Conservation (phyloP, 305 asterid genomes). For the Fraxinus angustifolia region DNA sequence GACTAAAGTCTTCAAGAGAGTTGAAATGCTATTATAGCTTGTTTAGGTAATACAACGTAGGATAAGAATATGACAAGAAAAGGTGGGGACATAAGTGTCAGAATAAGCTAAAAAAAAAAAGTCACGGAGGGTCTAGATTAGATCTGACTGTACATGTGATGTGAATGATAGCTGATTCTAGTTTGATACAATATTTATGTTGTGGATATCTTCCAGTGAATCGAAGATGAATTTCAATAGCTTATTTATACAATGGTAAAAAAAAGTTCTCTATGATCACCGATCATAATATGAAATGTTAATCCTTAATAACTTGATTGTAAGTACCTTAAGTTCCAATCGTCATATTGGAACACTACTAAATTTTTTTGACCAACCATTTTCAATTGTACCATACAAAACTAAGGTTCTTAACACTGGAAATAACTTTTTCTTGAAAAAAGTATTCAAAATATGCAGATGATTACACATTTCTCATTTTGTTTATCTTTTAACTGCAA, state of each 20-base stretch:
- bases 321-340: neutral
- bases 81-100: neutral
- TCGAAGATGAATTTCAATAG: neutral
- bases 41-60: neutral
- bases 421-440: neutral
- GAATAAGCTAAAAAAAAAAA: neutral
- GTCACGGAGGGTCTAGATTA: too few relatives aligned
- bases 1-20: neutral
- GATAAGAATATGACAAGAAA: neutral
- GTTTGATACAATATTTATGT: too few relatives aligned
- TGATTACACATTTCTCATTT: neutral
- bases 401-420: neutral
- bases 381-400: neutral
- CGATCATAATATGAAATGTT: too few relatives aligned
- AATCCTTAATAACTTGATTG: neutral
- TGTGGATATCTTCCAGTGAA: neutral
- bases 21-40: neutral
- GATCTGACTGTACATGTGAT: too few relatives aligned
- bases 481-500: neutral
- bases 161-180: too few relatives aligned
- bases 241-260: too few relatives aligned
- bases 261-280: neutral
- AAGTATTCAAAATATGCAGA: neutral
- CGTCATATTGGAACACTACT: neutral
- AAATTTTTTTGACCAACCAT: neutral